Conservation (phyloP, 352 stramenopile genomes). For the Phytopythium aichiense region DNA sequence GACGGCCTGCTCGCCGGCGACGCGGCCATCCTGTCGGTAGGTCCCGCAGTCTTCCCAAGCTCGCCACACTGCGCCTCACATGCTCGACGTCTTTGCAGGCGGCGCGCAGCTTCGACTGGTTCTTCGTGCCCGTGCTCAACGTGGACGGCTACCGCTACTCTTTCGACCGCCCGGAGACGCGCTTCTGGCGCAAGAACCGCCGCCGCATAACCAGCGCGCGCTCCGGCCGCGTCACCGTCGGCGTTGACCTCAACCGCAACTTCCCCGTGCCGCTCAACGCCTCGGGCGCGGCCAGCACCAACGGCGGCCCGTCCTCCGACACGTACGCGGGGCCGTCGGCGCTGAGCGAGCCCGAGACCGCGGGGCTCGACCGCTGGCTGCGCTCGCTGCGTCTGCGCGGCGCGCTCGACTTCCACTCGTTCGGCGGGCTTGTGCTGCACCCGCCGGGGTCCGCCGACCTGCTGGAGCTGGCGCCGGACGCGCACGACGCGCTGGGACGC, state of each 20-base stretch:
- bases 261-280: constrained; percentile 14
- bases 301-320: constrained; percentile 12
- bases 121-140: constrained; percentile 31
- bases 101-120: constrained; percentile 18
- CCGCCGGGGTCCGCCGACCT: constrained; percentile 16
- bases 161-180: constrained; percentile 12
- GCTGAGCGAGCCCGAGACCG: constrained; percentile 24
- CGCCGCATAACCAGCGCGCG: constrained; percentile 2
- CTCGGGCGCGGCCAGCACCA: not conserved
- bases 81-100: constrained; percentile 2
- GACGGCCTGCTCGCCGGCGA: constrained; percentile 16
- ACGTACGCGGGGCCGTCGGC: constrained; percentile 14
- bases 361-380: constrained; percentile 16
- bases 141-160: constrained; percentile 30
- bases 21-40: constrained; percentile 9
- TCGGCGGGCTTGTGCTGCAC: constrained; percentile 15
- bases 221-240: constrained; percentile 8
- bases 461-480: not conserved
- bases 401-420: constrained; percentile 24
- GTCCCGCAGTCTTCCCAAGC: not conserved
- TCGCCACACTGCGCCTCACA: not conserved
- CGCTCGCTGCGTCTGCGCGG: constrained; percentile 14
- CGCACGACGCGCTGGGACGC: not conserved
- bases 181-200: constrained; percentile 32
- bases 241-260: constrained; percentile 33